Evolutionary conservation across 2,329 filamentous ascomycete species (phyloP), one percentile per base, ranked within the genome.

Genomic region (Colletotrichum sublineola): DNA sequence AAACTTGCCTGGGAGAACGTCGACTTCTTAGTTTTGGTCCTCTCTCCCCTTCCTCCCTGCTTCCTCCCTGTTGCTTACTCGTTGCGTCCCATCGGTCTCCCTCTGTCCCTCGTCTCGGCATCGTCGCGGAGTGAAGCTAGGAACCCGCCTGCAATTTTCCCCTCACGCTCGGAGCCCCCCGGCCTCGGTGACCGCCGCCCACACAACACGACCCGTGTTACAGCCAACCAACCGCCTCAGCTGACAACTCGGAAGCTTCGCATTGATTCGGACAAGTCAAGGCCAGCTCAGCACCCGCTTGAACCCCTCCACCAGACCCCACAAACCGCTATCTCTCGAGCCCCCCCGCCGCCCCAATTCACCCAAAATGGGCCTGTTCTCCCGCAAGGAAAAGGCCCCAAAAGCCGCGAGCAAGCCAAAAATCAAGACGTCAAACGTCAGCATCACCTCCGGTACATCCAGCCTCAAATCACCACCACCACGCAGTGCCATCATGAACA

Each of bases 311-410:
- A 46, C 18, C 33, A 18, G 58, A 67, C 58, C 67, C 71, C 67
- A 58, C 68, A 38, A 48, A 48, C 57, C 29, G 64, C 58, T 36
- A 38, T 68, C 58, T 56, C 31, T 57, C 63, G 63, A 67, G 24
- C 18, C 33, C 29, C 53, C 33, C 31, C 48, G 15, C 42, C 42
- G 18, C 55, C 46, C 29, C 20, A n/a, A 44, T 42, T 48, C 61
- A 52, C 62, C 74, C 78, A 80, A 76, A 73, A 90, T 90, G 88
- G 87, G 88, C 76, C 77, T 90, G 74, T 90, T 90, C 78, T 88
- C 87, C 46, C 83, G 87, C 73, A 88, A 85, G 77, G 84, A 88
- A 75, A 88, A 86, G 82, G 80, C 84, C 74, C 79, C 84, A 64
- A 86, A 83, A 78, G 79, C 77, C 66, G 66, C 78, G 75, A 57